Percentiles rank a stretch among this genome's conserved stretches.
These are phyloP conservation scores for Aegilops speltoides DNA, from an alignment of 176 grass and related monocot genomes.

Conservation along the genomic window DNA sequence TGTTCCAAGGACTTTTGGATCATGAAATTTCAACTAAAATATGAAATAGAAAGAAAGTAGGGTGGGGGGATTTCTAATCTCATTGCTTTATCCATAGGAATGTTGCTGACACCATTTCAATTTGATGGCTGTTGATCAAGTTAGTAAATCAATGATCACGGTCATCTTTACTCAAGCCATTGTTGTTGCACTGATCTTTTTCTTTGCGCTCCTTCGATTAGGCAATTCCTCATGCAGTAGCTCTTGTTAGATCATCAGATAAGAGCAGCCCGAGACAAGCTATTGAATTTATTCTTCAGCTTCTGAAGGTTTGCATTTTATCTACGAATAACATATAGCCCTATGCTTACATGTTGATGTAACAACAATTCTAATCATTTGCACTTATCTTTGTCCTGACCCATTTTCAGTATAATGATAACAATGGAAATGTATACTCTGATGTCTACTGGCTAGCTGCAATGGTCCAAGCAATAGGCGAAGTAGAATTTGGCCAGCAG, in stretches of 20 bases:
- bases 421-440: conserved; percentile 92
- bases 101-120: not conserved
- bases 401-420: conserved; percentile 94
- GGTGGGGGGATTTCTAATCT: not conserved
- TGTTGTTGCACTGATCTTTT: not conserved
- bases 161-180: conserved; percentile 11
- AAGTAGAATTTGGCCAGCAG: conserved; percentile 97
- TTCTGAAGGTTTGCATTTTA: conserved; percentile 75
- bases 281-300: conserved; percentile 95
- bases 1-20: not conserved
- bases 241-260: conserved; percentile 79
- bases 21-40: not conserved
- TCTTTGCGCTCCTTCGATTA: conserved; percentile 36
- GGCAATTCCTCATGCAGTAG: conserved; percentile 91
- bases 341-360: not conserved
- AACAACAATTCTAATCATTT: not conserved
- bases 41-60: not conserved
- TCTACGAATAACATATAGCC: conserved; percentile 12
- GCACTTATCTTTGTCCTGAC: conserved; percentile 19
- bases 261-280: conserved; percentile 93
- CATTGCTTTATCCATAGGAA: conserved; percentile 6
- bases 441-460: conserved; percentile 92
- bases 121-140: not conserved
- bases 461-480: conserved; percentile 90
- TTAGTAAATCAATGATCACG: not conserved